Evolutionary conservation across 768 basidiomycete genomes (phyloP), one percentile per base, ranked within the genome.

Genomic region (Boletus speciosus): DNA sequence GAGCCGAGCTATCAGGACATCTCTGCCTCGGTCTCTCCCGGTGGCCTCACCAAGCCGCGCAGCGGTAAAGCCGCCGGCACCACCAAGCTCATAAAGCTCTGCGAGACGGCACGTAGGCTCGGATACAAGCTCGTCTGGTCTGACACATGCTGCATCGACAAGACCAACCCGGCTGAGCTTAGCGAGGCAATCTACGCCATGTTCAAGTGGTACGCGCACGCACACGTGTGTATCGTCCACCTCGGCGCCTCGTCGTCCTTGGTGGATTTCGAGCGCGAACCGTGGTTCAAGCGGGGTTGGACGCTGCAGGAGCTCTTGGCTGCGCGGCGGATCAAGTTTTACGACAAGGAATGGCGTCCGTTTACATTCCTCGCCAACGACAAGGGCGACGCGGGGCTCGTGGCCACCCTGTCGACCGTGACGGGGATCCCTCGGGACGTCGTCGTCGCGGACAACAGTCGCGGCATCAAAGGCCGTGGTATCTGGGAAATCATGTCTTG

Each of bases 91-190:
- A 25, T 39, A 5, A 51, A 51, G 11, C 55, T 70, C 14, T 66
- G 68, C 23, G 47, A 61, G 21, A 68, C 51, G 1, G 68, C 63
- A 4, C 59, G 54, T 6, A 16, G 41, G 6, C 37, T 61, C 4
- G 62, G 61, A 11, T 63, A 64, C 36, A 59, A 44, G 15, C 31
- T 63, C 10, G 61, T 61, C 52, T 69, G 69, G 69, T 67, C 63
- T 3, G 69, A 72, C 32, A 64, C 69, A 0, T 71, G 66, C 19
- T 72, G 69, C 50, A 67, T 72, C 35, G 62, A 71, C 51, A 61
- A 64, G 50, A 45, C 42, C 27, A 64, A 65, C 40, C 25, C 52
- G 3, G 27, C 54, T 3, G 69, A 72, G 29, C 65, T 72, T n/a
- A 56, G 57, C 14, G 70, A 72, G 48, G 66, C 71, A 1, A 61